Percentiles rank a stretch among this genome's conserved stretches.
Evolutionary conservation across 1,139 yeast species (phyloP).

Genomic region (Pichia cactophila): DNA sequence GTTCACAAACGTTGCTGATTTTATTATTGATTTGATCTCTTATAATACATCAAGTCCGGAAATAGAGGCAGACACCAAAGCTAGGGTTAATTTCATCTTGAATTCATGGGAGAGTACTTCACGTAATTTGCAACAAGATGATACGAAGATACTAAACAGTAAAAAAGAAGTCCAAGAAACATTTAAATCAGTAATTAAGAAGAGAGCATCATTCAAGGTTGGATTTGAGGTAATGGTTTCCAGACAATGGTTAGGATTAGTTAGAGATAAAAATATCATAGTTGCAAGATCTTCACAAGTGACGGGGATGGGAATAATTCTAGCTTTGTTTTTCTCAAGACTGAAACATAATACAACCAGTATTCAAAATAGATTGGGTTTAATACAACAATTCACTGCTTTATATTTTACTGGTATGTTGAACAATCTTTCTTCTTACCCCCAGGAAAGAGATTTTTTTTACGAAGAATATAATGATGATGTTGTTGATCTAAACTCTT

Average conservation of each 20-base stretch:
- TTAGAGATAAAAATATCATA: conserved; percentile 54
- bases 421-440: conserved; percentile 68
- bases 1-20: conserved; percentile 67
- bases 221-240: conserved; percentile 37
- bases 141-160: conserved; percentile 1
- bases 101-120: conserved; percentile 30
- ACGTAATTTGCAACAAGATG: background rate
- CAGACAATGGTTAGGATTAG: conserved; percentile 45
- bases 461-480: conserved; percentile 75
- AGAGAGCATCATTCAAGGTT: conserved; percentile 28
- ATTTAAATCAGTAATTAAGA: conserved; percentile 24
- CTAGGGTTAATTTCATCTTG: conserved; percentile 33
- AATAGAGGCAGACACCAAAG: conserved; percentile 38
- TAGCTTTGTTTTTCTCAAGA: conserved; percentile 68
- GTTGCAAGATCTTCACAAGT: conserved; percentile 64
- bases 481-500: conserved; percentile 60
- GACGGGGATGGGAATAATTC: conserved; percentile 54
- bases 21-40: conserved; percentile 63
- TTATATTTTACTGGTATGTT: conserved; percentile 75
- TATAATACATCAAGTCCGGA: conserved; percentile 36
- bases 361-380: conserved; percentile 60
- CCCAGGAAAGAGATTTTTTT: conserved; percentile 64
- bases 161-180: conserved; percentile 14
- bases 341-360: conserved; percentile 52
- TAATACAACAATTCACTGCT: conserved; percentile 66